Evolutionary conservation across 371 early-diverging fungal species (phyloP), one percentile per base, ranked within the genome.

Genomic region (Zopfochytrium polystomum): DNA sequence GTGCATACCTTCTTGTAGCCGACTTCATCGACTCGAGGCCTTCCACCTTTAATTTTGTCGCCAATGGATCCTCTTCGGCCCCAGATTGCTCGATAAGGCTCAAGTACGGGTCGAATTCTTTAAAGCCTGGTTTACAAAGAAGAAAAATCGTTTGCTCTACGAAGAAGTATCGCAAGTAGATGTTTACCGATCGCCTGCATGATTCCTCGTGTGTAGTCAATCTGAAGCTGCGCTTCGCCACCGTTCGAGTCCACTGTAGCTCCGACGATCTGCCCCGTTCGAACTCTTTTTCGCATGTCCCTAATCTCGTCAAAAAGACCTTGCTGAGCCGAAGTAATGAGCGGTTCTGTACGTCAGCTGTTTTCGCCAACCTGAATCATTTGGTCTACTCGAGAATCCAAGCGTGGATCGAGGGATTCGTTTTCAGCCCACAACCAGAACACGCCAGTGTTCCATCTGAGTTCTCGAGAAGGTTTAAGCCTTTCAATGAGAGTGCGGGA

Each of bases 351-450:
- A 60, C 4, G 22, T 43, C 30, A 26, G 20, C 22, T 22, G 25
- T 15, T 1, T 13, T 20, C 58, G 2, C 70, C 38, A 44, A 80
- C 85, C 60, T 87, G 72, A 35, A 94, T 83, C 96, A 96, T 96
- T 27, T 75, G 79, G 67, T 90, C 90, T 0, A 93, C 90, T 11
- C 96, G 85, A 4, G 74, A 75, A 68, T 93, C 91, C 9, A 96
- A 71, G 6, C 96, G 82, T 32, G 79, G 79, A 45, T 90, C 83
- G 27, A 96, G 71, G 2, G 75, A 70, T 1, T 66, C 60, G 1
- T 83, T 79, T 29, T 88, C 86, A 0, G 91, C 85, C 66, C 90
- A 88, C 0, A 93, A 76, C 96, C 96, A 96, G 49, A 94, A 86
- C 13, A 95, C 78, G 29, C 88, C 71, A 0, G 90, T 82, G 4